Evolutionary conservation across 345 rosid species (phyloP).

Genomic region (Eucalyptus erythrocorys): DNA sequence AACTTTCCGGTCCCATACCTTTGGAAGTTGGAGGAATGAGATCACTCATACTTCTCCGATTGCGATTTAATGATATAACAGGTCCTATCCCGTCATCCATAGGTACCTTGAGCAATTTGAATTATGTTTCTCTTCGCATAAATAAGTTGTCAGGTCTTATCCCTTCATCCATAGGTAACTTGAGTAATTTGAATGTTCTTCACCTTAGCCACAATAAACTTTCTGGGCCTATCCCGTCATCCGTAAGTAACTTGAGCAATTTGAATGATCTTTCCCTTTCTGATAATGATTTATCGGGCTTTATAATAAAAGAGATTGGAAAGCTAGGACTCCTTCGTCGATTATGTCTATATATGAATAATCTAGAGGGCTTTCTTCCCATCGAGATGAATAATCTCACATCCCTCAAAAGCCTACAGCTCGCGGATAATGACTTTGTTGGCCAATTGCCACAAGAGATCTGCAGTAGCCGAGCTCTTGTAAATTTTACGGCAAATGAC

Average conservation of each 20-base stretch:
- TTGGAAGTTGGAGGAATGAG: neutral
- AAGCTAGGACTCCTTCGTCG: no score
- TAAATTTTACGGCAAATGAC: neutral
- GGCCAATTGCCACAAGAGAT: neutral
- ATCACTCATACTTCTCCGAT: accelerated
- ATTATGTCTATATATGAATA: neutral
- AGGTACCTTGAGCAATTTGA: neutral
- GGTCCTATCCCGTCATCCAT: neutral
- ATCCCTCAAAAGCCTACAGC: neutral
- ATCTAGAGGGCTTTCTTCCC: neutral
- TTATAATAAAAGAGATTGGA: neutral
- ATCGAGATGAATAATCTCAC: neutral
- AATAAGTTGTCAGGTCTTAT: neutral
- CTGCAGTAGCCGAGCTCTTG: neutral
- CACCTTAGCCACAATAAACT: neutral
- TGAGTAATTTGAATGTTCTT: neutral
- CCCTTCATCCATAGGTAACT: neutral
- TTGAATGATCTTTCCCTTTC: accelerated
- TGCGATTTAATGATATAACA: neutral
- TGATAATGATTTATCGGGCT: neutral
- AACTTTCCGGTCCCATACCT: neutral
- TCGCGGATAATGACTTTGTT: neutral
- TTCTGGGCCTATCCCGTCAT: neutral
- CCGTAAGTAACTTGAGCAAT: neutral
- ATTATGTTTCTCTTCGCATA: accelerated